Base-by-base conservation (phyloP, 2,329 filamentous ascomycete species). In the Bipolaris bicolor region DNA sequence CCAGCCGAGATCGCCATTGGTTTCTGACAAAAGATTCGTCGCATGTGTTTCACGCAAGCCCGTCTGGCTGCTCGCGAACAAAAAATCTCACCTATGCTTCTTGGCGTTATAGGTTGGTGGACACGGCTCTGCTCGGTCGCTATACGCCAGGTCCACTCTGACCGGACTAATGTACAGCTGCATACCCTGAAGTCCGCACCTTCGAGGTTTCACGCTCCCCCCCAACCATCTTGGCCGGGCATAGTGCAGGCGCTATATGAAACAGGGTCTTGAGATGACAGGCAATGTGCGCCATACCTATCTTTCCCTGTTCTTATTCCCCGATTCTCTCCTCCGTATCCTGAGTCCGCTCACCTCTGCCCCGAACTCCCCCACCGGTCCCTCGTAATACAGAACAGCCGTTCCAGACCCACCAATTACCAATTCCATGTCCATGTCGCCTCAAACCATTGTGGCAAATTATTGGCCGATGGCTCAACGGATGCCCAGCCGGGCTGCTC, bases 41-140 rank as follows among this genome's bases (percentile, higher is more conserved):
- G 47, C 36, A 39, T 47, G 43, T 43, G 56, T 58, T 58, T 58
- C 56, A 58, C 22, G 15, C 36, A 48, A 22, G 44, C 53, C 26
- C 48, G 39, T 56, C 24, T 18, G 31, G 53, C 41, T 39, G 18
- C 40, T 46, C 33, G 36, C 39, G 3, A 24, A 20, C n/a, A 11
- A 15, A n/a, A n/a, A 9, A 34, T 29, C 41, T 33, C 39, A 43
- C 15, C 6, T 44, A 36, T 43, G 20, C 11, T 13, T 15, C n/a
- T 26, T 36, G 22, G 11, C 36, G 31, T 31, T 3, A 11, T 49
- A 26, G 11, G n/a, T 44, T 22, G 46, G 45, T 34, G 29, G 48
- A 29, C 29, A 26, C 29, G n/a, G 22, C 34, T 34, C 13, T 33
- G 43, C 39, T 43, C 37, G 52, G 29, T 40, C 37, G 15, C 47